Evolutionary conservation across 179 eudicot species (phyloP).

Genomic region (Amaranthus tricolor): DNA sequence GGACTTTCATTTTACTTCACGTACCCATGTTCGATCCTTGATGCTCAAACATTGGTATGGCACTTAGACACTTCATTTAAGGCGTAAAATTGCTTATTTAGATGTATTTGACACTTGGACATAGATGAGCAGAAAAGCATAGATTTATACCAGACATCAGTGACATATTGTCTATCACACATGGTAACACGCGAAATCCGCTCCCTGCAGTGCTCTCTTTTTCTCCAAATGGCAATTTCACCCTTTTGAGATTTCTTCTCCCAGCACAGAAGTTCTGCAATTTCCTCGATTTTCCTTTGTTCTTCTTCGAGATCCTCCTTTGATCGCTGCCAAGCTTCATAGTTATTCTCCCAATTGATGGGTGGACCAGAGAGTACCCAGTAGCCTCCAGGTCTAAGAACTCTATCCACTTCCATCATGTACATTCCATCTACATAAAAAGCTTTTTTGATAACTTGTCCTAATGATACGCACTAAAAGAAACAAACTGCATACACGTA

Average conservation of each 20-base stretch:
- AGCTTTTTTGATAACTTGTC: not conserved
- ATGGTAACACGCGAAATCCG: slow-evolving; percentile 50
- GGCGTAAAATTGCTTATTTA: not conserved
- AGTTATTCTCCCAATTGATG: slow-evolving; percentile 65
- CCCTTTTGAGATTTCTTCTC: slow-evolving; percentile 74
- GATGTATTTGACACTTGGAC: too few species aligned
- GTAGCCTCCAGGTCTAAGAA: slow-evolving; percentile 78
- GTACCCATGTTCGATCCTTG: not conserved
- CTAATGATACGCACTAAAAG: not conserved
- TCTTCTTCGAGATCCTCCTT: slow-evolving; percentile 70
- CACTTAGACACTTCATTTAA: not conserved
- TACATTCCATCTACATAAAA: slow-evolving; percentile 54
- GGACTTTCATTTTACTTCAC: not conserved
- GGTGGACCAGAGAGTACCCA: slow-evolving; percentile 93
- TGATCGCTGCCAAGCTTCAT: slow-evolving; percentile 65
- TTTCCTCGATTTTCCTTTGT: slow-evolving; percentile 70
- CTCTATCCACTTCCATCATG: slow-evolving; percentile 90
- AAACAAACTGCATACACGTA: not conserved
- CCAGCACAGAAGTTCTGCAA: slow-evolving; percentile 78
- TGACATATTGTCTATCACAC: slow-evolving; percentile 46
- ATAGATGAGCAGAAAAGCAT: not conserved
- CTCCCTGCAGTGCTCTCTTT: slow-evolving; percentile 39
- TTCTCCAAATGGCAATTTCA: slow-evolving; percentile 75
- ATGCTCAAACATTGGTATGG: not conserved
- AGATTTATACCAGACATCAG: slow-evolving; percentile 61